Base-by-base conservation (phyloP, 2,329 filamentous ascomycete species). In the Hymenoscyphus infarciens region DNA sequence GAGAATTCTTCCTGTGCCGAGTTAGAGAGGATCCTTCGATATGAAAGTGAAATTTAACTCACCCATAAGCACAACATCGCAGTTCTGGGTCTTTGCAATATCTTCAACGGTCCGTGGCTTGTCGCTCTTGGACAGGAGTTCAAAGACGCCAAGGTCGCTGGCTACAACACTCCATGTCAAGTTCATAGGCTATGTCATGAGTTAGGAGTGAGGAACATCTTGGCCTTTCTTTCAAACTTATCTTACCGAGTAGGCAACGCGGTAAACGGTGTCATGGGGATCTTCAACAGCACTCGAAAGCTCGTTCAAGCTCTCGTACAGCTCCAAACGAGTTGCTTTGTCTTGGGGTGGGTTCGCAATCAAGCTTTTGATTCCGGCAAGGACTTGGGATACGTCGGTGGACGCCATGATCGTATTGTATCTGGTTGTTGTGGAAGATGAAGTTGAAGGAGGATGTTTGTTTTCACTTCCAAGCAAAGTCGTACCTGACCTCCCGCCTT, bases 1-100 rank as follows among this genome's bases (percentile, higher is more conserved):
- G 6, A 77, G 63, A 13, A 77, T 63, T 45, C 75, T 74, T 29
- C 69, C 66, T 67, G 19, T 22, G 38, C 3, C 16, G 5, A 39
- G 6, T 42, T 42, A 16, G 16, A n/a, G 39, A n/a, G 16, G 16
- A 42, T 31, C 2, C 49, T 52, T 29, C 22, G 15, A 59, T n/a
- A 19, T 42, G 39, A 42, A 42, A 42, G 16, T 7, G 39, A 2
- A 42, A 7, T 19, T 42, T n/a, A 5, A 31, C 35, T 52, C 31
- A 59, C 59, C 57, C 57, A 70, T 59, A 16, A 77, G 68, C 27
- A 60, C 64, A 4, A 70, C 71, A 57, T 60, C 39, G n/a, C 16
- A 61, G 6, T 52, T 31, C 38, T 53, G 11, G n/a, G 52, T 31
- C 11, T 49, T 35, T 45, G 52, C 29, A 35, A 62, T 35, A 25